Evolutionary conservation across 1,284 basidiomycete genomes (phyloP), one percentile per base, ranked within the genome.

Genomic region (Neolentinus lepideus): DNA sequence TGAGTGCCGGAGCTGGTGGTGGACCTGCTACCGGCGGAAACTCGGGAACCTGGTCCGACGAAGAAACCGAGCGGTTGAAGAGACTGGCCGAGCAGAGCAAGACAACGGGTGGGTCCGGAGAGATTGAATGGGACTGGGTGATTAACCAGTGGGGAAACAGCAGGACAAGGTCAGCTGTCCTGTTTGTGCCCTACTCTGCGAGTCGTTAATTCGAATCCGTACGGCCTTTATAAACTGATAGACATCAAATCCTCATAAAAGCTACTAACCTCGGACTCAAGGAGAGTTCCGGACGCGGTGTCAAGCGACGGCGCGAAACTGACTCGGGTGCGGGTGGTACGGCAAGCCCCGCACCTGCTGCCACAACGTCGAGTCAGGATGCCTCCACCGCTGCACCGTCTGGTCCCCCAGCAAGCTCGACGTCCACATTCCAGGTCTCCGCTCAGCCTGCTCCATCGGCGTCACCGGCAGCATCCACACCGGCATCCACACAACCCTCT

Each of bases 121-220:
- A 88, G 61, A 81, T 84, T 48, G 83, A 87, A 53, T 90, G 88
- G 89, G 87, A 90, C 66, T 81, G 82, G 72, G 78, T 90, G 14
- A 80, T 85, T 46, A 74, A 74, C 50, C 77, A 85, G 61, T 90
- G 85, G 82, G 88, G 88, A 2, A 78, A 78, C 58, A 79, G 78
- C 47, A 75, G 88, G 54, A 83, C 88, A 54, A 81, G 84, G 88
- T 86, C 59, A 38, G 71, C 9, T 31, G 36, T 26, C 8, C 12
- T 54, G 25, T 54, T 29, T 53, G 51, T 56, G 57, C 31, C n/a
- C 19, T 43, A n/a, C n/a, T n/a, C n/a, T n/a, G n/a, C n/a, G n/a
- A n/a, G n/a, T n/a, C n/a, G n/a, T n/a, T n/a, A n/a, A n/a, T n/a
- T n/a, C n/a, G n/a, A n/a, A n/a, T n/a, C n/a, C n/a, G n/a, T n/a